Base-by-base conservation (phyloP, 371 early-diverging fungal genomes). In the Rhizopus delemar region DNA sequence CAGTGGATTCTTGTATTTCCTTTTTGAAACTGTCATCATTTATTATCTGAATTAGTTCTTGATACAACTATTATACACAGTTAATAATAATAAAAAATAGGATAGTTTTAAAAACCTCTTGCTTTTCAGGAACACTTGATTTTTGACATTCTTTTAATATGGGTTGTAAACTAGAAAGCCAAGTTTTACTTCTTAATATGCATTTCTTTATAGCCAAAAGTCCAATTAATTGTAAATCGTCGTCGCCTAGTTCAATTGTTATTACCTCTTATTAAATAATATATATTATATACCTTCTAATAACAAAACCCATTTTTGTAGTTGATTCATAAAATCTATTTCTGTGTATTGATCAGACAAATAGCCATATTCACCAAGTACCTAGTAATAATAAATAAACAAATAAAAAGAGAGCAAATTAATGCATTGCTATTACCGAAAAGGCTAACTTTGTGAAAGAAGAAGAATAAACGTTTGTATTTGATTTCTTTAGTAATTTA, bases 361-460 rank as follows among this genome's bases (percentile, higher is more conserved):
- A 51, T 78, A 74, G 1, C 70, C 62, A 56, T 72, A 56, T 49
- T 78, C 72, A 16, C 74, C 68, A 22, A 73, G 34, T 12, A 50
- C 65, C 73, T 74, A 61, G 5, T 22, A 5, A 39, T 5, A 4
- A 1, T 33, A 41, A 52, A 2, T 32, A 33, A 28, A 34, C 16
- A 22, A 2, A 33, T 11, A 51, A 13, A 28, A 45, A 35, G 43
- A 36, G 8, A 8, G 32, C 22, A 22, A 7, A 8, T 12, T 49
- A 35, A 49, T 32, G 38, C 39, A 50, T 33, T 2, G 31, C 13
- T 62, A 22, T 22, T 61, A 62, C 71, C 60, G 56, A 69, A 39
- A 63, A 68, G 34, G 52, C 51, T 46, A 71, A 67, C 45, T 63
- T 65, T 12, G 69, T 12, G 8, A 61, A 52, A 9, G 35, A 53